These are phyloP conservation scores for Corrigiola litoralis DNA, from an alignment of 179 eudicot species.

Conservation along the genomic window DNA sequence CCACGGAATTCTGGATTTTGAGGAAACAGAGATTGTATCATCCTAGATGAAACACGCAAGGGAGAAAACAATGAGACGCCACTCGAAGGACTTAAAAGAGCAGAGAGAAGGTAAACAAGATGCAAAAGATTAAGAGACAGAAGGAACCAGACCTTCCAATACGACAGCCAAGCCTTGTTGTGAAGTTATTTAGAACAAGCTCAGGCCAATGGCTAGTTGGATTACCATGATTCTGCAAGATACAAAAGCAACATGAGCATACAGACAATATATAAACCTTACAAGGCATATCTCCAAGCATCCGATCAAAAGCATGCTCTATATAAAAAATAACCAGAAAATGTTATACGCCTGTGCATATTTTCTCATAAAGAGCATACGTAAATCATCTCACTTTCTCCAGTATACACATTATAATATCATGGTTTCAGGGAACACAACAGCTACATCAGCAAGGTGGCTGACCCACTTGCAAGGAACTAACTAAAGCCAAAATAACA, in stretches of 20 bases:
- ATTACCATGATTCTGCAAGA: conserved; percentile 89
- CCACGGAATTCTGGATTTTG: conserved; percentile 93
- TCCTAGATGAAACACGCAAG: conserved; percentile 29
- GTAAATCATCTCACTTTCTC: too few species aligned
- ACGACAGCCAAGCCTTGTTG: conserved; percentile 92
- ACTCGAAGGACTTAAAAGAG: background rate
- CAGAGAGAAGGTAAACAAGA: background rate
- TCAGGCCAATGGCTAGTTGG: conserved; percentile 97
- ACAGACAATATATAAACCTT: background rate
- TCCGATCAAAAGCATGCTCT: background rate
- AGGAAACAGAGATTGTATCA: conserved; percentile 89
- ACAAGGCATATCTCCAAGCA: background rate
- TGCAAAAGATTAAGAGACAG: background rate
- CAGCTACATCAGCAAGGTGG: background rate
- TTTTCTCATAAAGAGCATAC: too few species aligned
- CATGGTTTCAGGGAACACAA: background rate
- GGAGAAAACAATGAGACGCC: conserved; percentile 11
- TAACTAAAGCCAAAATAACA: background rate
- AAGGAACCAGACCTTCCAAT: conserved; percentile 59
- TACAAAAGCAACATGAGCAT: background rate
- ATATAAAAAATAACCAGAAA: background rate
- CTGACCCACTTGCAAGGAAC: background rate
- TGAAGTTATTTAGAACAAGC: conserved; percentile 78
- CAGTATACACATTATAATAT: background rate
- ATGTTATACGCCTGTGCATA: too few species aligned